Conservation (phyloP, 805 yeast genomes). For the Saturnispora gosingensis region DNA sequence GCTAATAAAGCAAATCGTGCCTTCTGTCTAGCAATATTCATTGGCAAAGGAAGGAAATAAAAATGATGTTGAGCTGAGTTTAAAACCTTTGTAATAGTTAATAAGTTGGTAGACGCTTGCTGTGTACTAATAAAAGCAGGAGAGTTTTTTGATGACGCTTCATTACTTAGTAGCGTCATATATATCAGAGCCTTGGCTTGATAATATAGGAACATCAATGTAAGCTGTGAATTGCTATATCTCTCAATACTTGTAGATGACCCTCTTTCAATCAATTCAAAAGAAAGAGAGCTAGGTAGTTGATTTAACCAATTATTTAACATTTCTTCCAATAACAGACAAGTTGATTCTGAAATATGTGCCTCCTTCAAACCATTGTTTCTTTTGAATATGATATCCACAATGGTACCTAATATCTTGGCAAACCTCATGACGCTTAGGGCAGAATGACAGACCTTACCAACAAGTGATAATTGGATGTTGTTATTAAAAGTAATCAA, state of each 20-base stretch:
- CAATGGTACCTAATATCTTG: slow-evolving; percentile 61
- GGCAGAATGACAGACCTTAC: slow-evolving; percentile 58
- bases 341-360: slow-evolving; percentile 24
- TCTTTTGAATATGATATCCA: slow-evolving; percentile 64
- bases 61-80: slow-evolving; percentile 30
- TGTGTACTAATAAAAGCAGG: slow-evolving; percentile 59
- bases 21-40: slow-evolving; percentile 52
- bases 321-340: slow-evolving; percentile 45
- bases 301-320: slow-evolving; percentile 74
- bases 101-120: slow-evolving; percentile 57
- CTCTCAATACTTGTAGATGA: slow-evolving; percentile 34
- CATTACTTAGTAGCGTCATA: slow-evolving; percentile 49
- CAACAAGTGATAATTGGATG: slow-evolving; percentile 52
- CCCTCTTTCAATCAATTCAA: slow-evolving; percentile 50
- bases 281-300: slow-evolving; percentile 49
- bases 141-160: slow-evolving; percentile 32
- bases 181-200: slow-evolving; percentile 56
- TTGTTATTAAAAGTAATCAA: slow-evolving; percentile 48
- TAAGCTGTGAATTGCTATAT: slow-evolving; percentile 37
- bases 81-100: slow-evolving; percentile 37
- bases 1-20: slow-evolving; percentile 56
- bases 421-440: slow-evolving; percentile 59
- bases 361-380: slow-evolving; percentile 27
- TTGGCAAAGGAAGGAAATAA: slow-evolving; percentile 50
- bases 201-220: slow-evolving; percentile 50